Evolutionary conservation across 768 basidiomycete genomes (phyloP), one percentile per base, ranked within the genome.

Genomic region (Kwoniella pini): DNA sequence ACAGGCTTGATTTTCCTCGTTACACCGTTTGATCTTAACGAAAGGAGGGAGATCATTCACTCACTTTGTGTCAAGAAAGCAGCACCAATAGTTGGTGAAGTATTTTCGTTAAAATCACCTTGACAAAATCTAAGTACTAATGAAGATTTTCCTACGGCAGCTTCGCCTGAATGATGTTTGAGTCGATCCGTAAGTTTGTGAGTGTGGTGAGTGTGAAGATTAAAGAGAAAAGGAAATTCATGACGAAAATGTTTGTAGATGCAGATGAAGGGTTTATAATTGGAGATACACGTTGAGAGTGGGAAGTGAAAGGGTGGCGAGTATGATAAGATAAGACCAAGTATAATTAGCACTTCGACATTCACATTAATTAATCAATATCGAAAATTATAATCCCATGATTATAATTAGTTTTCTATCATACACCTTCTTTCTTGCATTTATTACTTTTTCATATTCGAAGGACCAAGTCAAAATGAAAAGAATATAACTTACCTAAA

Each of bases 111-210:
- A 80, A 98, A 99, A 79, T 99, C 95, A 81, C 98, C 92, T 77
- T 89, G 89, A 79, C 96, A 93, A 79, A 99, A 99, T 79, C 95
- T 87, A 61, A 97, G 85, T 45, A 98, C 95, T 54, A 99, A 87
- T n/a, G 92, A 96, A 10, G 94, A 96, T 83, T 99, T 99, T 63
- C 95, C 95, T 44, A 99, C 95, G 54, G 95, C 95, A 62, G 95
- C 94, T 82, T 99, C 95, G 70, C 95, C 94, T 97, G 67, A 40
- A 0, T 45, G 21, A 36, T 6, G 6, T 22, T 7, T 9, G 33
- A 49, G 13, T 54, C 26, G 31, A 24, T 36, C 33, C 33, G 33
- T 36, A 36, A 36, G 33, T 7, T 15, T 15, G 5, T 22, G 36
- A 39, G 22, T 4, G 26, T 12, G 15, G n/a, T 42, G 40, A 52